phyloP scores from a whole-genome alignment of 148 eudicot genomes.

The Arbutus unedo region DNA sequence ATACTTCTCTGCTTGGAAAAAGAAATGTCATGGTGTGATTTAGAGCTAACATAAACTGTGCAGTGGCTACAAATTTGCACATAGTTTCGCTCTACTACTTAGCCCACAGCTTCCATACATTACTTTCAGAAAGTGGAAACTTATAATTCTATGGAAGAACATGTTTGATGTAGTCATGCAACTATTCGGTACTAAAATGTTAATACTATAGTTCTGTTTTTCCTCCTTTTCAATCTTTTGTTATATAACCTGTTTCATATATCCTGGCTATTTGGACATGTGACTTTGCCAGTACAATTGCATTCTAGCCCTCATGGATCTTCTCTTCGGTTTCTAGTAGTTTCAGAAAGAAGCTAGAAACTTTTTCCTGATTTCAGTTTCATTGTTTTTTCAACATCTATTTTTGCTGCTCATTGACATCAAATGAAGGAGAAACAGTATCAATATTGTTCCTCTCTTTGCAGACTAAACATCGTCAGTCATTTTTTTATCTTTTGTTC shows the following conservation, averaged over 20 bases:
- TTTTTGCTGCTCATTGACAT: neutral
- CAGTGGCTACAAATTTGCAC: neutral
- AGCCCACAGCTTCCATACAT: neutral
- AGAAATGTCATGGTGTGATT: neutral
- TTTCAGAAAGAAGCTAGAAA: neutral
- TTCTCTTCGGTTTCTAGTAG: neutral
- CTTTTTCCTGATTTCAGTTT: neutral
- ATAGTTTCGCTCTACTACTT: neutral
- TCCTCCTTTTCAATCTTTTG: neutral
- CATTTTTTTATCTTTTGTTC: neutral
- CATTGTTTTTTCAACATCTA: neutral
- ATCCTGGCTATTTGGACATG: neutral
- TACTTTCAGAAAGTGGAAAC: neutral
- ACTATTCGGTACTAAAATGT: neutral
- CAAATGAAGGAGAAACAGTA: neutral
- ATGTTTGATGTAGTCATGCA: neutral
- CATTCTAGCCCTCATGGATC: neutral
- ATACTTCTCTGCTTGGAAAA: neutral
- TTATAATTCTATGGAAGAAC: neutral
- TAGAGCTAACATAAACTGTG: neutral
- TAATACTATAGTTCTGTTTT: neutral
- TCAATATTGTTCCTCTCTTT: neutral
- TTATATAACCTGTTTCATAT: neutral
- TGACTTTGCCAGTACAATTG: neutral
- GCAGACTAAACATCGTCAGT: neutral